Conservation (phyloP, 1,284 basidiomycete genomes). For the Spongispora temasekensis region DNA sequence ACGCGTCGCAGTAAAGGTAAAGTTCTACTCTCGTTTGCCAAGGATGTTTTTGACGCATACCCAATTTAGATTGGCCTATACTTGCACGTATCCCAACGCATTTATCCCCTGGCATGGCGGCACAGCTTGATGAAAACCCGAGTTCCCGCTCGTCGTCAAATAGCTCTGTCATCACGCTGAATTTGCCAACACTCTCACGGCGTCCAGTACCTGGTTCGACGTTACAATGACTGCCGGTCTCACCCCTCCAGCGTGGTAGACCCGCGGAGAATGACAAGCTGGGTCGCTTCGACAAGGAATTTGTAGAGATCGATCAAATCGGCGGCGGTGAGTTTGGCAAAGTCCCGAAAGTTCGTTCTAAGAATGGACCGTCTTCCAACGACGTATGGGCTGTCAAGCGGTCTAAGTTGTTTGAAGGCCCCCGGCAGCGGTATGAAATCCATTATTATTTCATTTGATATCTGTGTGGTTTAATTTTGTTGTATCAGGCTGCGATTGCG, state of each 20-base stretch:
- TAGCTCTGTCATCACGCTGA: constrained; percentile 43
- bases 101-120: constrained; percentile 33
- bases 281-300: constrained; percentile 76
- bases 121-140: constrained; percentile 46
- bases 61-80: constrained; percentile 50
- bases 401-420: constrained; percentile 91
- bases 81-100: constrained; percentile 45
- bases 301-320: constrained; percentile 79
- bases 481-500: constrained; percentile 75
- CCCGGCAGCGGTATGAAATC: constrained; percentile 75
- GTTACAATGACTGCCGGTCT: constrained; percentile 15
- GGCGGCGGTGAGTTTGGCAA: constrained; percentile 95
- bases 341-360: constrained; percentile 86
- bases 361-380: constrained; percentile 46
- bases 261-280: constrained; percentile 32
- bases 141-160: constrained; percentile 59
- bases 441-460: constrained; percentile 6
- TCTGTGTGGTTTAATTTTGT: constrained; percentile 12
- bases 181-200: constrained; percentile 37
- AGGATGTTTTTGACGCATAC: constrained; percentile 11
- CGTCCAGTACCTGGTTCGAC: constrained; percentile 25
- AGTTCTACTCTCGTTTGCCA: constrained; percentile 24
- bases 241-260: constrained; percentile 15
- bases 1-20: constrained; percentile 49
- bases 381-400: constrained; percentile 90